phyloP scores from a whole-genome alignment of 208 protist genomes.

The Wallacemonas rigidus region DNA sequence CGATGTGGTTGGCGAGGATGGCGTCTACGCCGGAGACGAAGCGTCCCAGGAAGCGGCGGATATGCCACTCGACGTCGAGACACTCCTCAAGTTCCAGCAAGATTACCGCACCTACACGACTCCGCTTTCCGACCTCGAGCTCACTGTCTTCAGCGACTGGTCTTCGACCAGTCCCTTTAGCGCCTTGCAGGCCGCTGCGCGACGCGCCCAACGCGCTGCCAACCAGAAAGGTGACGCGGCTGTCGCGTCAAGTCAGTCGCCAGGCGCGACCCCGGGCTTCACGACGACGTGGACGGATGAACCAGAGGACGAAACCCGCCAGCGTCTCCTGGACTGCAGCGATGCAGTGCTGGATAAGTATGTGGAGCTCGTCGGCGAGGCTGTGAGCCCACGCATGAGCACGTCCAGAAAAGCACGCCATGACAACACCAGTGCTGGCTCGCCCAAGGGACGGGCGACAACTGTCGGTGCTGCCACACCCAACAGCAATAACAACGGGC shows the following conservation, averaged over 20 bases:
- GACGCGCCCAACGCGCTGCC: not conserved
- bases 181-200: conserved; percentile 25
- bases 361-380: conserved; percentile 52
- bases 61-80: conserved; percentile 42
- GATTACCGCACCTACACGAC: conserved; percentile 43
- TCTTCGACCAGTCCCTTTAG: conserved; percentile 46
- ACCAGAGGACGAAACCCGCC: conserved; percentile 40
- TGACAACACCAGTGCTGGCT: not conserved
- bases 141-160: conserved; percentile 53
- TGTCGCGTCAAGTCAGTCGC: too few relatives aligned
- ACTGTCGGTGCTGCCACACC: not conserved
- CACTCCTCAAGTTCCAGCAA: conserved; percentile 43
- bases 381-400: conserved; percentile 32
- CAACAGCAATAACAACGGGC: not conserved
- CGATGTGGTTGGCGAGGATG: conserved; percentile 60
- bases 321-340: conserved; percentile 72
- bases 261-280: not conserved
- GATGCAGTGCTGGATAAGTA: conserved; percentile 59
- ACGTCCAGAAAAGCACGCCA: conserved; percentile 14
- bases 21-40: conserved; percentile 69
- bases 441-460: not conserved
- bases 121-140: conserved; percentile 33
- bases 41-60: conserved; percentile 37
- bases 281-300: conserved; percentile 25
- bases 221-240: not conserved